Evolutionary conservation across 768 basidiomycete genomes (phyloP).

Genomic region (Tricholoma furcatifolium): DNA sequence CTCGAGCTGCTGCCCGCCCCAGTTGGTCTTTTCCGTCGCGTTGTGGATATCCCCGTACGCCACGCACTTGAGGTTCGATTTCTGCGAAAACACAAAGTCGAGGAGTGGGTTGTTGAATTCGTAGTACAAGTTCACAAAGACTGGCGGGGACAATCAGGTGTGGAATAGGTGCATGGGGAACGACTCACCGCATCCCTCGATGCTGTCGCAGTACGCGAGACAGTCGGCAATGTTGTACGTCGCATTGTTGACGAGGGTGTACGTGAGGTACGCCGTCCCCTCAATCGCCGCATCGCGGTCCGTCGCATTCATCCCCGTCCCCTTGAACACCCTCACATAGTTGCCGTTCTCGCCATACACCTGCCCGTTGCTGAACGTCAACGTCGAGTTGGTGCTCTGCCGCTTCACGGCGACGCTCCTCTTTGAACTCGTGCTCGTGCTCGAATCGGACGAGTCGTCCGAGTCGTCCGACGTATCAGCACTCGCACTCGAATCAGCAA

Average conservation of each 20-base stretch:
- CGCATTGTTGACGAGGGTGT: constrained; percentile 40
- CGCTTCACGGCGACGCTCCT: neutral
- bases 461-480: neutral
- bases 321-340: constrained; percentile 40
- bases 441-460: neutral
- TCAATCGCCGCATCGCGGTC: constrained; percentile 44
- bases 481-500: constrained; percentile 5
- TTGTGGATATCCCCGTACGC: constrained; percentile 42
- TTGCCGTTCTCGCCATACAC: no score
- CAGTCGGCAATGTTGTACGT: constrained; percentile 47
- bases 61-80: constrained; percentile 49
- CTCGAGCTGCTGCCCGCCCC: constrained; percentile 40
- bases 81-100: constrained; percentile 34
- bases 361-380: no score
- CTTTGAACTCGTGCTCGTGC: neutral
- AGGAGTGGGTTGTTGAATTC: constrained; percentile 44
- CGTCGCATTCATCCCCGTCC: constrained; percentile 30
- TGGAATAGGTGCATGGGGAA: neutral
- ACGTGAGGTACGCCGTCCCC: constrained; percentile 50
- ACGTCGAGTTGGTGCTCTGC: no score
- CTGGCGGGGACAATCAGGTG: constrained; percentile 22
- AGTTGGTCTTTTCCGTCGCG: constrained; percentile 44
- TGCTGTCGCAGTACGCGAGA: constrained; percentile 36
- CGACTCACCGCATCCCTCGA: constrained; percentile 40
- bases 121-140: constrained; percentile 50